These are phyloP conservation scores for Tetradesmus obliquus DNA, from an alignment of 139 green algal genomes.

Conservation along the genomic window DNA sequence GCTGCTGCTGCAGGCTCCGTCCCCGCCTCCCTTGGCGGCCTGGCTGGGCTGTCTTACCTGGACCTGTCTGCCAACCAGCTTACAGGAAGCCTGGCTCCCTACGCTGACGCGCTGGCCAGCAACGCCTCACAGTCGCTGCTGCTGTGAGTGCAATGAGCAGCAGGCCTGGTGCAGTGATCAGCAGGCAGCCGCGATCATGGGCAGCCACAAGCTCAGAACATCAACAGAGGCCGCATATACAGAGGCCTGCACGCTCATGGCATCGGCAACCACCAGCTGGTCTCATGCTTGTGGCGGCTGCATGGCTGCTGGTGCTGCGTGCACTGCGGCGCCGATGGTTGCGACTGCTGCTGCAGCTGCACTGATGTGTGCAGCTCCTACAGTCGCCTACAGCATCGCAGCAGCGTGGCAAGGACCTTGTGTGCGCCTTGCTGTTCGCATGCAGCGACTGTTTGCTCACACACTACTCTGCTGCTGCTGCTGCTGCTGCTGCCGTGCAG, in stretches of 20 bases:
- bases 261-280: too few species aligned
- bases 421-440: too few species aligned
- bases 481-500: not conserved
- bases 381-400: too few species aligned
- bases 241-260: too few species aligned
- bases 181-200: too few species aligned
- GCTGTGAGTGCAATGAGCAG: not conserved
- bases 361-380: not conserved
- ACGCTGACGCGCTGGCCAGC: not conserved
- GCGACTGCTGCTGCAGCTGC: not conserved
- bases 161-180: too few species aligned
- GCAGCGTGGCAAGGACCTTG: too few species aligned
- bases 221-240: too few species aligned
- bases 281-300: too few species aligned
- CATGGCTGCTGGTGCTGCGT: not conserved
- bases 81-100: constrained; percentile 14
- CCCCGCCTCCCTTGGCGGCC: not conserved
- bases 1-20: not conserved
- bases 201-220: too few species aligned
- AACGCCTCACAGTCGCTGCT: not conserved
- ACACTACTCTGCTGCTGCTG: not conserved
- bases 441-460: too few species aligned
- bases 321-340: not conserved
- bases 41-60: not conserved
- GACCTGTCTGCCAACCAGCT: not conserved